Evolutionary conservation across 768 basidiomycete species (phyloP), one percentile per base, ranked within the genome.

Genomic region (Suillus brevipes): DNA sequence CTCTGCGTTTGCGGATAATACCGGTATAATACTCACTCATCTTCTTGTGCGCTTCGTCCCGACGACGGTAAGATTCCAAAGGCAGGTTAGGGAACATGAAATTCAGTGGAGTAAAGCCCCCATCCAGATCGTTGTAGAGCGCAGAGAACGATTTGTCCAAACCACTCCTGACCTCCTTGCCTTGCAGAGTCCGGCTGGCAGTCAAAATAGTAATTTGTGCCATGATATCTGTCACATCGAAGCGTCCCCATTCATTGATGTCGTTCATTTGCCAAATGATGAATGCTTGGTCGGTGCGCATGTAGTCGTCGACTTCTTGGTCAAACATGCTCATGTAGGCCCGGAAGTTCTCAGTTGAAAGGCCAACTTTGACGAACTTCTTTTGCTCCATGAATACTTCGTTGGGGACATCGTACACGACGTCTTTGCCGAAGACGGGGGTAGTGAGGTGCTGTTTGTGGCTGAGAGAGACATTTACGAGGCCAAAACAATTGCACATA

Each of bases 311-410:
- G 45, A 91, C 86, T 73, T 91, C 90, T 47, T 92, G 83, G 65
- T 88, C 87, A 64, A 94, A 89, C 86, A 93, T 89, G 59, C 87
- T 87, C 23, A 88, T 83, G 60, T 99, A 99, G 37, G 88, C 83
- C 50, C 89, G 87, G 77, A 99, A 88, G 77, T 96, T 96, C 34
- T 99, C 96, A 14, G 87, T 88, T 13, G 95, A 92, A 25, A 99
- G 87, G 28, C 97, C 96, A 66, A 95, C 89, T 80, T 99, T 99
- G 78, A 99, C 90, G 73, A 98, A 98, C 75, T 91, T 92, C 84
- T 99, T 99, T 77, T 99, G 97, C 72, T 99, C 95, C 96, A 99
- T 99, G 78, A 99, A 89, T 53, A 92, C 80, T 56, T 96, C 92
- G 76, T 99, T 99, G 38, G 97, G 97, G 60, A 93, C 89, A 71